Evolutionary conservation across 306 rosid genomes (phyloP).

Genomic region (Sesbania bispinosa): DNA sequence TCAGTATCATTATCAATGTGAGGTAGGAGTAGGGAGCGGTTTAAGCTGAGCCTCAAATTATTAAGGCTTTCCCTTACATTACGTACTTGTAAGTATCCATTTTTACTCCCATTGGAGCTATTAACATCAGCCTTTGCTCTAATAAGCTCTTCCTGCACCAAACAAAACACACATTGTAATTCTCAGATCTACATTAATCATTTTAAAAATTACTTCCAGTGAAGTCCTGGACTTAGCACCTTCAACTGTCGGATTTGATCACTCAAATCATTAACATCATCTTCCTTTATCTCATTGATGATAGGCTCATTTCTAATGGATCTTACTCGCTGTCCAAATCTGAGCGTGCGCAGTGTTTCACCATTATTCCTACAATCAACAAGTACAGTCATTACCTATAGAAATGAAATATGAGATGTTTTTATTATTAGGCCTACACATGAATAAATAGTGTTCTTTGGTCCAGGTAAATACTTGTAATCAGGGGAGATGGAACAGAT

Average conservation of each 20-base stretch:
- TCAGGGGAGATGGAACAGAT: slow-evolving; percentile 73
- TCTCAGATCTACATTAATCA: slow-evolving; percentile 8
- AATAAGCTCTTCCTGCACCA: slow-evolving; percentile 85
- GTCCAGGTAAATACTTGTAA: slow-evolving; percentile 49
- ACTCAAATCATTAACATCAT: slow-evolving; percentile 77
- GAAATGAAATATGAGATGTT: slow-evolving; percentile 5
- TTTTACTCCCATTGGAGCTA: slow-evolving; percentile 41
- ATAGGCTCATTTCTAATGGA: slow-evolving; percentile 70
- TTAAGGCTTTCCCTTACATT: slow-evolving; percentile 88
- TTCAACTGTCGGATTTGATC: slow-evolving; percentile 91
- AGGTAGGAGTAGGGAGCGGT: slow-evolving; percentile 75
- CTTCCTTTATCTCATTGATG: slow-evolving; percentile 84
- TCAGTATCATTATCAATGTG: slow-evolving; percentile 54
- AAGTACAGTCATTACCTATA: slow-evolving; percentile 18
- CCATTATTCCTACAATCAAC: slow-evolving; percentile 56
- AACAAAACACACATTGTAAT: neutral
- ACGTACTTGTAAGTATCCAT: slow-evolving; percentile 58
- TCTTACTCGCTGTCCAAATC: slow-evolving; percentile 86
- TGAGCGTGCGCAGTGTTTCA: slow-evolving; percentile 68
- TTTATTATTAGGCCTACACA: neutral
- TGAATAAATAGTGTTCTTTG: neutral
- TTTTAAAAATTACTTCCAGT: slow-evolving; percentile 11
- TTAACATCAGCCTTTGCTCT: slow-evolving; percentile 58
- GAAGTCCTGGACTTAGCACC: slow-evolving; percentile 40
- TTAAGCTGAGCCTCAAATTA: slow-evolving; percentile 75